These are phyloP conservation scores for Aspergillus brunneoviolaceus DNA, from an alignment of 2,329 filamentous ascomycete species.

Conservation along the genomic window DNA sequence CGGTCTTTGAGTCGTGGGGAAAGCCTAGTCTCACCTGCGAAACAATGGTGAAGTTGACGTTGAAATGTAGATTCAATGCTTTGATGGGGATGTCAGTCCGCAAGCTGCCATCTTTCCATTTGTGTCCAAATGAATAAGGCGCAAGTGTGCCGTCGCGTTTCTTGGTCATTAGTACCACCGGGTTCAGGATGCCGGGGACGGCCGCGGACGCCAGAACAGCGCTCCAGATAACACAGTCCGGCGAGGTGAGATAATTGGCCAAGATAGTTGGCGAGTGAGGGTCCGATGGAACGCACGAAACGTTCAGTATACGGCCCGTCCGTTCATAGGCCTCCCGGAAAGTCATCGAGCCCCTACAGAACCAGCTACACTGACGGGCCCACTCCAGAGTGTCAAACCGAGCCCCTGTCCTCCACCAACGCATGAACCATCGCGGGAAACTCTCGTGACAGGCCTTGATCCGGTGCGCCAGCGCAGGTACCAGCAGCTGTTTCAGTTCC, in stretches of 20 bases:
- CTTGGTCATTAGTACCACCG: constrained; percentile 90
- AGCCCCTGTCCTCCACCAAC: constrained; percentile 92
- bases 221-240: constrained; percentile 98
- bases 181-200: constrained; percentile 93
- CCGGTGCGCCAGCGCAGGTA: constrained; percentile 79
- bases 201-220: constrained; percentile 92
- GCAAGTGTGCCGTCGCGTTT: constrained; percentile 71
- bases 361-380: constrained; percentile 84
- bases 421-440: constrained; percentile 70
- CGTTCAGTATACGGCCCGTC: constrained; percentile 91
- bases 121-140: constrained; percentile 95
- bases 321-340: constrained; percentile 93
- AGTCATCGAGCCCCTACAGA: constrained; percentile 84
- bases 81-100: constrained; percentile 95
- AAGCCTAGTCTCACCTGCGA: constrained; percentile 48
- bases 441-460: constrained; percentile 84
- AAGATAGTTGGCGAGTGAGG: constrained; percentile 90
- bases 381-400: constrained; percentile 92
- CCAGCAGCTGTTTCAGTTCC: constrained; percentile 78
- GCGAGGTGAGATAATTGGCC: constrained; percentile 90
- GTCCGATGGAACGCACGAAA: constrained; percentile 92
- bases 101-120: constrained; percentile 97
- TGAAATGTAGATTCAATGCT: constrained; percentile 92
- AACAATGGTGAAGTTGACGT: constrained; percentile 95
- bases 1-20: neutral